Percentiles rank a stretch among this genome's conserved stretches.
Evolutionary conservation across 2,329 filamentous ascomycete genomes (phyloP).

Genomic region (Talaromyces sp.): DNA sequence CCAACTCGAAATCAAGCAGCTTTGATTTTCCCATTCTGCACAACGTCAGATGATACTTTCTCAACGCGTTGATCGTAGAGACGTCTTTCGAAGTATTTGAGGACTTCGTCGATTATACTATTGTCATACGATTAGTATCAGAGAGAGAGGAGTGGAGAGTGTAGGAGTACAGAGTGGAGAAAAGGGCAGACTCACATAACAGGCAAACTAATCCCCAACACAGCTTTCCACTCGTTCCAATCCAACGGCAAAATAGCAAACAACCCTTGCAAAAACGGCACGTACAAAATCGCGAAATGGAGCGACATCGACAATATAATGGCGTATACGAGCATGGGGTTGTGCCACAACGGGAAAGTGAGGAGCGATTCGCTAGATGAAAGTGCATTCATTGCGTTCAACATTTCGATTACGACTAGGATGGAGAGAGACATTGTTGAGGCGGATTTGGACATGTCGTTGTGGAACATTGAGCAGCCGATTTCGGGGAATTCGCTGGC

Average conservation of each 20-base stretch:
- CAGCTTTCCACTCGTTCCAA: slow-evolving; percentile 85
- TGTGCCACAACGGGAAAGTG: slow-evolving; percentile 93
- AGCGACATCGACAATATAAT: slow-evolving; percentile 88
- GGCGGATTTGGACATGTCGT: slow-evolving; percentile 79
- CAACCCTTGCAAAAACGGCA: slow-evolving; percentile 76
- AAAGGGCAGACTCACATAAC: slow-evolving; percentile 67
- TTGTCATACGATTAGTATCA: slow-evolving; percentile 16
- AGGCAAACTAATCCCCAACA: slow-evolving; percentile 78
- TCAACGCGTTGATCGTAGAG: slow-evolving; percentile 46
- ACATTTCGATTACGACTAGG: slow-evolving; percentile 97
- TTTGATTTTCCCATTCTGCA: slow-evolving; percentile 29
- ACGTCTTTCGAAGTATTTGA: slow-evolving; percentile 71
- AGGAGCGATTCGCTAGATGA: slow-evolving; percentile 92
- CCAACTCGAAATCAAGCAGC: slow-evolving; percentile 21
- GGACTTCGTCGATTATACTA: slow-evolving; percentile 73
- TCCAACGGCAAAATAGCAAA: slow-evolving; percentile 90
- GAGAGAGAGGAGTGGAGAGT: neutral
- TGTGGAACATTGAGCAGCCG: slow-evolving; percentile 84
- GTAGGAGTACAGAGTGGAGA: neutral
- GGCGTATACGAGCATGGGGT: slow-evolving; percentile 96
- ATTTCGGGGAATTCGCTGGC: slow-evolving; percentile 78
- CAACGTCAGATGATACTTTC: neutral
- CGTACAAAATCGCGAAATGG: slow-evolving; percentile 91
- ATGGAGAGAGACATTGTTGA: slow-evolving; percentile 88
- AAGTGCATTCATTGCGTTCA: slow-evolving; percentile 97